Base-by-base conservation (phyloP, 1,284 basidiomycete species). In the Xerocomus amazonicus region DNA sequence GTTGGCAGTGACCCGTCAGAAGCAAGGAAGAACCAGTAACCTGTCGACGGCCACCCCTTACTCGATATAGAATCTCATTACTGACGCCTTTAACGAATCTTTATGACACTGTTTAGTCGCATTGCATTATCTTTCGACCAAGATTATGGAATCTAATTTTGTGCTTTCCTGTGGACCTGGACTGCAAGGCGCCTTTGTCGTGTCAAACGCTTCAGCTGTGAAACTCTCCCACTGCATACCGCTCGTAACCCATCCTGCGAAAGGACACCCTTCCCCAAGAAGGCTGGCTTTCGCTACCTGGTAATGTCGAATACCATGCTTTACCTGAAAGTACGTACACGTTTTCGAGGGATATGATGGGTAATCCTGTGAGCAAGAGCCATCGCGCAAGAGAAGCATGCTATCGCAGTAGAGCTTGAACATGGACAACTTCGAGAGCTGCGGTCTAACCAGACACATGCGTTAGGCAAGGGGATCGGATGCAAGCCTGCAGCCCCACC, bases 201-300 rank as follows among this genome's bases (percentile, higher is more conserved):
- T 42, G 14, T 55, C 47, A 7, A 35, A 12, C 28, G 45, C 16
- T 17, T 29, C 46, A 37, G 43, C 23, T 33, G 67, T 61, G 48
- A 87, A 86, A n/a, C 53, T 67, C 57, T 86, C 80, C 70, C 75
- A 81, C 45, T 58, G 57, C 40, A 56, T 53, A 1, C 81, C 81
- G 46, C 75, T 78, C 17, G 71, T 72, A 31, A 84, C 62, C 87
- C 87, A 90, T 14, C 81, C 84, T 37, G 61, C 61, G 55, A 90
- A 84, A 1, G 77, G 72, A 1, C 71, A 69, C 0, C 53, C 60
- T 26, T 57, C 45, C 0, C 75, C 77, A 10, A 75, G 61, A 7
- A 86, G 67, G 3, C 58, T 53, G 4, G 57, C 51, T 59, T 84
- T 86, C 5, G 76, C 76, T 3, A 43, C 52, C 50, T 77, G 76